Base-by-base conservation (phyloP, 2,329 filamentous ascomycete species). In the Myrmaecium sp. region DNA sequence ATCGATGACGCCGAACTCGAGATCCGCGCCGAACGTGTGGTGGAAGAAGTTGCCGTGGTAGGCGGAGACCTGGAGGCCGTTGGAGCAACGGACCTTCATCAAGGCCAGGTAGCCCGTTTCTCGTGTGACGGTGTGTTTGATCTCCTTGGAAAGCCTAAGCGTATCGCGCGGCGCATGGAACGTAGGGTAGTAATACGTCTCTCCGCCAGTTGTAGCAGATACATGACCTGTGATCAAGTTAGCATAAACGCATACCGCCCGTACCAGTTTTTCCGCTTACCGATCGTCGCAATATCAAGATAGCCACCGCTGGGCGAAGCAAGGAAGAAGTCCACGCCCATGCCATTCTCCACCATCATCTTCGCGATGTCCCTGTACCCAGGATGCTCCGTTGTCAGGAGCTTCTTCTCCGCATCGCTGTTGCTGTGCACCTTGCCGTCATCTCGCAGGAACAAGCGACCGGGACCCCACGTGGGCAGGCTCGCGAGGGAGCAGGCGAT, bases 71-170 rank as follows among this genome's bases (percentile, higher is more conserved):
- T 98, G 89, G 27, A 98, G 62, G 11, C 89, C 89, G 42, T 93
- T 98, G 11, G 84, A 94, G 57, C 89, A 98, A 34, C 89, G 77
- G 31, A 98, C 86, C 61, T 98, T 98, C 81, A 98, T 91, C 40
- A 98, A 60, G 12, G 83, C 83, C 53, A 94, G 86, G 58, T 81
- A 95, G 13, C 89, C 89, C 24, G 86, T 93, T 50, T 94, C 84
- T 35, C 89, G 68, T 3, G 74, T 83, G 16, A 94, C 71, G 1
- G 80, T 73, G 44, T 94, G 86, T 38, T 74, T 70, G 36, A 98
- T 72, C 55, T 98, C 89, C 25, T 76, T 68, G 3, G 75, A 76
- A 20, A 98, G 57, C 56, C 86, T 91, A 30, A 80, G 64, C 22
- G 75, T 72, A 51, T 98, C 89, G 19, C 89, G 71, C 5, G 79